phyloP scores from a whole-genome alignment of 495 filamentous ascomycete genomes.

The Polyplosphaeria fusca region DNA sequence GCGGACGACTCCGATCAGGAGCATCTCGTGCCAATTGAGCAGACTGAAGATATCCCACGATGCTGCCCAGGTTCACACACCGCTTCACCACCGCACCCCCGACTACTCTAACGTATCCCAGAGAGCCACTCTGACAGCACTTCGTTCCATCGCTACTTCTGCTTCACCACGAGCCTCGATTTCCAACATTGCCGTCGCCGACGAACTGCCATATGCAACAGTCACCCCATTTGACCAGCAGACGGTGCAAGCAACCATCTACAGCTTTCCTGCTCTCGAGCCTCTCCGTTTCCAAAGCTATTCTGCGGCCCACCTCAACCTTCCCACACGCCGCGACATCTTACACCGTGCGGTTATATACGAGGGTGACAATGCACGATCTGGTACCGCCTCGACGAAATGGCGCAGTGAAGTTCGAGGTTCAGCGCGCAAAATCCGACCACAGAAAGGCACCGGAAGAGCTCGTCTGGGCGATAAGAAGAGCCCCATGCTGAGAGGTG shows the following conservation, averaged over 20 bases:
- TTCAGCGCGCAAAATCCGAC: constrained; percentile 68
- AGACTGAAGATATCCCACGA: constrained; percentile 10
- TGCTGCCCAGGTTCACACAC: constrained; percentile 8
- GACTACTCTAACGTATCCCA: too few species aligned
- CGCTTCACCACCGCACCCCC: not conserved
- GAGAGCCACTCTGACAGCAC: too few species aligned
- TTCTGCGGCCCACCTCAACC: constrained; percentile 72
- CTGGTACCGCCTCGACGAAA: constrained; percentile 82
- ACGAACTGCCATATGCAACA: constrained; percentile 19
- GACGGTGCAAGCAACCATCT: constrained; percentile 72
- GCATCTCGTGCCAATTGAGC: constrained; percentile 17
- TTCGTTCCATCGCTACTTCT: constrained; percentile 79
- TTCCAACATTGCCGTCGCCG: constrained; percentile 16
- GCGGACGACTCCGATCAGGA: constrained; percentile 12
- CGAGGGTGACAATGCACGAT: constrained; percentile 82
- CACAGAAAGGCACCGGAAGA: constrained; percentile 79
- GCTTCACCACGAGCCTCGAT: constrained; percentile 37
- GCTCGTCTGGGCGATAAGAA: constrained; percentile 78
- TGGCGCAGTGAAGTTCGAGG: constrained; percentile 81
- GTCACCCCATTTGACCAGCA: constrained; percentile 44
- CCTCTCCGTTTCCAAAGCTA: constrained; percentile 76
- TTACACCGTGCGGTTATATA: constrained; percentile 89
- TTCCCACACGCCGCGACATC: constrained; percentile 86
- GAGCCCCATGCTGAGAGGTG: constrained; percentile 78
- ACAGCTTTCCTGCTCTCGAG: constrained; percentile 87